These are phyloP conservation scores for Oenanthe javanica DNA, from an alignment of 140 eudicot genomes.

Conservation along the genomic window DNA sequence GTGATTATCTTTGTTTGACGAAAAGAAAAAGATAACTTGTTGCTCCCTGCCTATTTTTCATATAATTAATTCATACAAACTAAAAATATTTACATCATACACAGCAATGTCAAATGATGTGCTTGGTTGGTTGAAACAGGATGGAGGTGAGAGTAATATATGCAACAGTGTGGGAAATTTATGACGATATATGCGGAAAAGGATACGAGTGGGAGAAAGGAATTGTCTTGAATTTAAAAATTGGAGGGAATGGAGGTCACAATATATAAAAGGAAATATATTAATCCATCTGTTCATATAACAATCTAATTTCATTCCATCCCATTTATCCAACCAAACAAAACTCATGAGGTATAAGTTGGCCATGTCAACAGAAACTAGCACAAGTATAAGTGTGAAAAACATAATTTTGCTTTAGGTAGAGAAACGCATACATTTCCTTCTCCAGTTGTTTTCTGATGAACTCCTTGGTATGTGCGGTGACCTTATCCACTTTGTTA, in stretches of 20 bases:
- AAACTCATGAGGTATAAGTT: background rate
- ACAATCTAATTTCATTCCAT: background rate
- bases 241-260: background rate
- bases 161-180: background rate
- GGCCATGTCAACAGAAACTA: background rate
- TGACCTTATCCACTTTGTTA: slow-evolving; percentile 87
- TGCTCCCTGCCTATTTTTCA: background rate
- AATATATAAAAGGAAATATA: no score
- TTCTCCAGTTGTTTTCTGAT: slow-evolving; percentile 88
- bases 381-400: background rate
- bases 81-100: background rate
- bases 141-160: background rate
- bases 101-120: background rate
- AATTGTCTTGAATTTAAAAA: background rate
- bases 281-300: no score
- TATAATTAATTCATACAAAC: background rate
- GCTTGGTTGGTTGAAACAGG: background rate
- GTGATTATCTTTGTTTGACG: background rate
- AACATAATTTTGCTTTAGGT: background rate
- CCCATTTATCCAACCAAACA: background rate
- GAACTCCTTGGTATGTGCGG: slow-evolving; percentile 92
- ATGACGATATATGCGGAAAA: background rate
- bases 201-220: background rate
- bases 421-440: slow-evolving; percentile 51
- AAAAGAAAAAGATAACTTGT: background rate